Evolutionary conservation across 768 basidiomycete species (phyloP).

Genomic region (Agaricus subrufescens): DNA sequence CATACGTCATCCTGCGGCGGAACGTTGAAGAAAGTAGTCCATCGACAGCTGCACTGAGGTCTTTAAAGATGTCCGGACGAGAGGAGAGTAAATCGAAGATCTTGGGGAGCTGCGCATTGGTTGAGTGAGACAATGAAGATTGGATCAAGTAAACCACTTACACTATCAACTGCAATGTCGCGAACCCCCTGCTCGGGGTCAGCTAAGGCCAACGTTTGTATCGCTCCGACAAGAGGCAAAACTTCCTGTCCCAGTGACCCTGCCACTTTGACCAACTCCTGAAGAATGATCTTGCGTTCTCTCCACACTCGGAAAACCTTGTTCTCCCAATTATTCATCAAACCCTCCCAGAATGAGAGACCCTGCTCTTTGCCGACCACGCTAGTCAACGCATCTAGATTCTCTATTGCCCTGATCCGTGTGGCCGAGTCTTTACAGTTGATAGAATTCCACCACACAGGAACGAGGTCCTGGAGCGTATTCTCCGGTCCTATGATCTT

Average conservation of each 20-base stretch:
- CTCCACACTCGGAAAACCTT: slow-evolving; percentile 68
- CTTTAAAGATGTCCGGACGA: slow-evolving; percentile 28
- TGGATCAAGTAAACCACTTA: slow-evolving; percentile 34
- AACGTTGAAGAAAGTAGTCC: slow-evolving; percentile 5
- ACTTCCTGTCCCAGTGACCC: slow-evolving; percentile 34
- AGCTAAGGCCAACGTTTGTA: slow-evolving; percentile 35
- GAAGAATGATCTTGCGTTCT: slow-evolving; percentile 67
- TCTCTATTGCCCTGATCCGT: slow-evolving; percentile 66
- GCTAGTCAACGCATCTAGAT: slow-evolving; percentile 50
- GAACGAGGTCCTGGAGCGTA: slow-evolving; percentile 62
- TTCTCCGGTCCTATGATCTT: slow-evolving; percentile 75
- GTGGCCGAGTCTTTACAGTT: slow-evolving; percentile 63
- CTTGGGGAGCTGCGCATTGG: slow-evolving; percentile 39
- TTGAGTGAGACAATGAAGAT: neutral
- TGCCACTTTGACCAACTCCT: slow-evolving; percentile 47
- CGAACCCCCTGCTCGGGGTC: slow-evolving; percentile 85
- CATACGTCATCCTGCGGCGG: slow-evolving; percentile 71
- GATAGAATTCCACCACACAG: slow-evolving; percentile 64
- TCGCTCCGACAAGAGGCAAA: slow-evolving; percentile 39
- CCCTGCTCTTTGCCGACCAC: slow-evolving; percentile 48
- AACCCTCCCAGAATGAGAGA: slow-evolving; percentile 36
- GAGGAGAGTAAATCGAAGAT: slow-evolving; percentile 29
- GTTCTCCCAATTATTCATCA: slow-evolving; percentile 54
- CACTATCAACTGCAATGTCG: slow-evolving; percentile 63
- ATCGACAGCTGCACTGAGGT: slow-evolving; percentile 36